Conservation (phyloP, 805 yeast species). For the Myxozyma sirexii region DNA sequence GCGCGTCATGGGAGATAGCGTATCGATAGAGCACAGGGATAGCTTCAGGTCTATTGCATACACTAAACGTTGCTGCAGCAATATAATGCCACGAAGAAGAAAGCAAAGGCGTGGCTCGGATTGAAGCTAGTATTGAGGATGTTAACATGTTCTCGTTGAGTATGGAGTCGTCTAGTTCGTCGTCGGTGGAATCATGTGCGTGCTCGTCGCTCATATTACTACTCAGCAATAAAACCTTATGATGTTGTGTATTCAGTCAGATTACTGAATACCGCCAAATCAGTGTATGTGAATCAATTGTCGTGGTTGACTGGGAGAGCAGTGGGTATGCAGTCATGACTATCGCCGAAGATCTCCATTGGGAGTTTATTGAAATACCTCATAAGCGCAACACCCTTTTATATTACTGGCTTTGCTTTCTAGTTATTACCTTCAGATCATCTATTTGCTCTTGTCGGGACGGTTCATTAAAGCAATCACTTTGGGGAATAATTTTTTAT, state of each 20-base stretch:
- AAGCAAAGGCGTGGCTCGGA: conserved; percentile 24
- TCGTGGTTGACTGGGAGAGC: too few relatives aligned
- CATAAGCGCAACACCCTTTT: too few relatives aligned
- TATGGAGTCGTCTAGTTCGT: background rate
- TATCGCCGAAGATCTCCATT: background rate
- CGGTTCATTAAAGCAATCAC: too few relatives aligned
- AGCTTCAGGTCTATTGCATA: conserved; percentile 80
- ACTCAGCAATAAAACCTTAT: too few relatives aligned
- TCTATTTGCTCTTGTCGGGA: too few relatives aligned
- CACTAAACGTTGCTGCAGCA: conserved; percentile 80
- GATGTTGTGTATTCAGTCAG: too few relatives aligned
- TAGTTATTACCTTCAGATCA: too few relatives aligned
- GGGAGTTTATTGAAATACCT: background rate
- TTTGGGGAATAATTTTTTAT: too few relatives aligned
- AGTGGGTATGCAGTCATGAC: too few relatives aligned
- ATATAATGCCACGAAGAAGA: conserved; percentile 65
- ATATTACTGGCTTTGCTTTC: too few relatives aligned
- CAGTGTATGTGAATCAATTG: too few relatives aligned
- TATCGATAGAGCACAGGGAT: conserved; percentile 74
- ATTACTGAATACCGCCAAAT: too few relatives aligned
- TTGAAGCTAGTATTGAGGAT: conserved; percentile 14
- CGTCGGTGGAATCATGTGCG: background rate
- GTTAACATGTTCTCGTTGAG: conserved; percentile 4
- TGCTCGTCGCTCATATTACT: background rate
- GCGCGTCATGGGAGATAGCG: conserved; percentile 48